Conservation (phyloP, 2,329 filamentous ascomycete species). For the Metarhizium guizhouense region DNA sequence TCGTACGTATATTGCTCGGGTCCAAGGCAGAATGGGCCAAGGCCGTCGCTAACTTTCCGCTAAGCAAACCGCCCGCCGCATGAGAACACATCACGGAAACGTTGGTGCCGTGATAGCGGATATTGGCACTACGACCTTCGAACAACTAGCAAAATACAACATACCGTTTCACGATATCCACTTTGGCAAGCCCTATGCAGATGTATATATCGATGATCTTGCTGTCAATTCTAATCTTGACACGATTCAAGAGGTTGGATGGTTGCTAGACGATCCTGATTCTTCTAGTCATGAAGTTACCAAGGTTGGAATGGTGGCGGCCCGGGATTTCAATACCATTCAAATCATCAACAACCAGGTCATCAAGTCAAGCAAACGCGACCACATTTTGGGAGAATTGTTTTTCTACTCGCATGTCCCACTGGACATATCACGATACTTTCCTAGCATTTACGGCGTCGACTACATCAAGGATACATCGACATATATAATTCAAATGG, state of each 20-base stretch:
- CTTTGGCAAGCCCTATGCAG: constrained; percentile 21
- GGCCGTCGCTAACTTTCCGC: too few species aligned
- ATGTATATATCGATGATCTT: constrained; percentile 19
- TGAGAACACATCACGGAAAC: constrained; percentile 19
- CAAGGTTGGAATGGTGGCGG: constrained; percentile 16
- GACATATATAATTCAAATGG: constrained; percentile 21
- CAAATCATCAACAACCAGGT: constrained; percentile 20
- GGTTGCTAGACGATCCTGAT: too few species aligned
- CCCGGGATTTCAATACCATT: constrained; percentile 21
- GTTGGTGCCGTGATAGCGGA: constrained; percentile 18
- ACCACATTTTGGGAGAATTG: constrained; percentile 22
- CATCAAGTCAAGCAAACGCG: constrained; percentile 21
- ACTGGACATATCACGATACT: not conserved
- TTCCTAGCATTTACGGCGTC: constrained; percentile 17
- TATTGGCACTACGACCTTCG: constrained; percentile 17
- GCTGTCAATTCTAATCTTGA: too few species aligned
- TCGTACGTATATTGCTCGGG: constrained; percentile 11
- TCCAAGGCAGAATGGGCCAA: too few species aligned
- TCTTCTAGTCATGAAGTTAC: too few species aligned
- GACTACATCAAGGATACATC: constrained; percentile 17
- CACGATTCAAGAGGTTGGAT: too few species aligned
- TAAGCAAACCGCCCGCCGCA: constrained; percentile 17
- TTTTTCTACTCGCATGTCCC: constrained; percentile 21
- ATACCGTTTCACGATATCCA: constrained; percentile 21
- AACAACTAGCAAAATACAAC: constrained; percentile 17